Evolutionary conservation across 2,329 filamentous ascomycete genomes (phyloP), one percentile per base, ranked within the genome.

Genomic region (Colletotrichum spinosum): DNA sequence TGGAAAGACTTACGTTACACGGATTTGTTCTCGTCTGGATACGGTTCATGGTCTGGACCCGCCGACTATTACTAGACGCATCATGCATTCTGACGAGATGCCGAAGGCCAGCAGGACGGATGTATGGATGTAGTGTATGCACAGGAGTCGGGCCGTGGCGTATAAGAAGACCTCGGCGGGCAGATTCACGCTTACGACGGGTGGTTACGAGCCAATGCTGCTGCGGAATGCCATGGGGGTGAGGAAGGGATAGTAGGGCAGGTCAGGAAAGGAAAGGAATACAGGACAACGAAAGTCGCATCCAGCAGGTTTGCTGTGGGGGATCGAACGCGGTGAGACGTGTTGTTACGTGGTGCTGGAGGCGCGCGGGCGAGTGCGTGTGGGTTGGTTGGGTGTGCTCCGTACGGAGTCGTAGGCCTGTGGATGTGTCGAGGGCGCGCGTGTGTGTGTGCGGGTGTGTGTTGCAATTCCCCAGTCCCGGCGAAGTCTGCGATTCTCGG

Each of bases 1-100:
- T n/a, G 54, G 48, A 63, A 63, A 59, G 54, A 63, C 60, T 52
- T 12, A 63, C 60, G 25, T 58, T 63, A 59, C 60, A 63, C 54
- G 60, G 60, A 42, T 59, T 59, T 7, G 60, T 63, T 33, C 60
- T 54, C 8, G 60, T 59, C 41, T 63, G 60, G 48, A 52, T 48
- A 34, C 54, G 60, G 55, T 15, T 59, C 60, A 59, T 53, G 35
- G 52, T 63, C 25, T 63, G 54, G 60, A 59, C 60, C 60, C 60
- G 60, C 60, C 54, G 54, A 13, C 25, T 25, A 25, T n/a, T 33
- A 38, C 55, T 59, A 42, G 48, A 48, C 5, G 35, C 25, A 48
- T 63, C 60, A 17, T 58, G 60, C 60, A 58, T 59, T 42, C 35
- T 49, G 25, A 44, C 33, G 46, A 45, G 33, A 39, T 45, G 45